These are phyloP conservation scores for Poa pratensis DNA, from an alignment of 176 grass and related monocot species.

Conservation along the genomic window DNA sequence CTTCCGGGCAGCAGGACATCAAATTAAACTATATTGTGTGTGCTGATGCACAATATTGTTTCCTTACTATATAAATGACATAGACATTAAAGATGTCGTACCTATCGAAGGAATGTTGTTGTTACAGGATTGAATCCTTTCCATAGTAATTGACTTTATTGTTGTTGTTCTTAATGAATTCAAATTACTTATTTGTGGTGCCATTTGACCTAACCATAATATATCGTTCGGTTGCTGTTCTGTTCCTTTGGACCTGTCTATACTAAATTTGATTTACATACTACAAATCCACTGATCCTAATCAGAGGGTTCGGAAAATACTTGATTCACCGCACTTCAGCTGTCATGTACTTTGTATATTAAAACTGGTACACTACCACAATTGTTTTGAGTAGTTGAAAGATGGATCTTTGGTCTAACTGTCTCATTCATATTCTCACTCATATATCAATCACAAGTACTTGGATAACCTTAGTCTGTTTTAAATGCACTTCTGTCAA, in stretches of 20 bases:
- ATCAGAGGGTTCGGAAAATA: neutral
- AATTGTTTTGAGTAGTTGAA: neutral
- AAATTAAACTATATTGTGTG: neutral
- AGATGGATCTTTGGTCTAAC: neutral
- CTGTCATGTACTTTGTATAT: neutral
- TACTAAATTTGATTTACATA: neutral
- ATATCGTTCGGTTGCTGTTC: neutral
- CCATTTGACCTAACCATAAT: neutral
- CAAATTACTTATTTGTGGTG: neutral
- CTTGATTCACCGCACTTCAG: neutral
- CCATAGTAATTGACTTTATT: neutral
- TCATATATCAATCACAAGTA: neutral
- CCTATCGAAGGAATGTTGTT: conserved; percentile 6
- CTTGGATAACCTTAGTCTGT: neutral
- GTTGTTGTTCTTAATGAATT: neutral
- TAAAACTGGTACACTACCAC: neutral
- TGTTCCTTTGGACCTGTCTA: neutral
- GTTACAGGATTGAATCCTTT: conserved; percentile 6
- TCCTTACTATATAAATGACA: conserved; percentile 9
- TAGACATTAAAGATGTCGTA: neutral
- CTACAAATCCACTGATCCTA: neutral
- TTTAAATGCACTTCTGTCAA: neutral
- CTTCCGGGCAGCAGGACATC: neutral
- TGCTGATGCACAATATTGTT: neutral
- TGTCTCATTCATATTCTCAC: neutral